These are phyloP conservation scores for Extremus antarcticus DNA, from an alignment of 495 filamentous ascomycete genomes.

Conservation along the genomic window DNA sequence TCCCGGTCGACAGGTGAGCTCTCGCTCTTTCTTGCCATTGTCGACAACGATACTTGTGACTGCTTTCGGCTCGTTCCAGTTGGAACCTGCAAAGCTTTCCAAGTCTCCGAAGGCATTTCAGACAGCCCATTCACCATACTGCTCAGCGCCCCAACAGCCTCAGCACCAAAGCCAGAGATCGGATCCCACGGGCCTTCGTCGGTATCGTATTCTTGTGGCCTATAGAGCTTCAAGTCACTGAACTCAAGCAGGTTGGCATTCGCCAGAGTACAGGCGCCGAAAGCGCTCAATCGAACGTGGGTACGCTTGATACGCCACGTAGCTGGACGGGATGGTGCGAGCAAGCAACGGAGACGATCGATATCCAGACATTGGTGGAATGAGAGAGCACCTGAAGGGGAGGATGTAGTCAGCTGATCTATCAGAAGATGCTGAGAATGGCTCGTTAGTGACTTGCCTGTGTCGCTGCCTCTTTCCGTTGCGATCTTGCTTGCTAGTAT, in stretches of 20 bases:
- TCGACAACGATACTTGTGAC: not conserved
- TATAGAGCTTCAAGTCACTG: slow-evolving; percentile 31
- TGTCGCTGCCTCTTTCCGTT: slow-evolving; percentile 51
- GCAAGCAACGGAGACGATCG: slow-evolving; percentile 48
- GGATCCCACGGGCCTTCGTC: slow-evolving; percentile 63
- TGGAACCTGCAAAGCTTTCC: not conserved
- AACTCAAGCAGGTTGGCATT: not conserved
- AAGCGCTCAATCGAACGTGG: slow-evolving; percentile 17
- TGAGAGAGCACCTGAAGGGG: slow-evolving; percentile 53
- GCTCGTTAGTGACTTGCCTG: too few species aligned
- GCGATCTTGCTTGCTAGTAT: slow-evolving; percentile 51
- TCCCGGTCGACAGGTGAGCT: not conserved
- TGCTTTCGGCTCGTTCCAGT: not conserved
- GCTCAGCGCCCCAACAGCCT: not conserved
- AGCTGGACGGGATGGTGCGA: slow-evolving; percentile 54
- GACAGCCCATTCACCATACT: not conserved
- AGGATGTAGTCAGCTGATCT: too few species aligned
- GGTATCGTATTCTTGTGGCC: slow-evolving; percentile 63
- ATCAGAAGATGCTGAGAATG: too few species aligned
- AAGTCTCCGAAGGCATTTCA: not conserved
- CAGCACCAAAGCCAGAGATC: slow-evolving; percentile 45
- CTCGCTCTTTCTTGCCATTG: not conserved
- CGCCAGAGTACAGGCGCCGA: not conserved
- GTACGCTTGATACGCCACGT: slow-evolving; percentile 60
- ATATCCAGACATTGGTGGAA: slow-evolving; percentile 60